A percentile compares a stretch with the other conserved stretches of the same genome.
Evolutionary conservation across 2,329 filamentous ascomycete genomes (phyloP).

Genomic region (Ophiostoma fasciatum): DNA sequence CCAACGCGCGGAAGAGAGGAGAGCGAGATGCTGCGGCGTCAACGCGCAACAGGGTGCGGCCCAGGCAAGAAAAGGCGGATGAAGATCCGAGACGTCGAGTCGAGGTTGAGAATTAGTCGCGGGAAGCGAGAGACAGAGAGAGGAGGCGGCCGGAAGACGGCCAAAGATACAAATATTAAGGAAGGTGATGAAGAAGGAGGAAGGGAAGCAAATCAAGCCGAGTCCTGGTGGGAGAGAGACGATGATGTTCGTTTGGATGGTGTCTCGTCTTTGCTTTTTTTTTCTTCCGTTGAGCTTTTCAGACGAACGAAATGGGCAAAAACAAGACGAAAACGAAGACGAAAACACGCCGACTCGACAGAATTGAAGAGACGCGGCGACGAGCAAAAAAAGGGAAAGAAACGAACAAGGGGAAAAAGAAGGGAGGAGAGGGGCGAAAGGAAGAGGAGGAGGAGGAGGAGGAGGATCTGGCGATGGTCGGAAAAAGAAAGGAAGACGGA

Average conservation of each 20-base stretch:
- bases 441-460: neutral
- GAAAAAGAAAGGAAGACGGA: neutral
- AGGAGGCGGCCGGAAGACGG: neutral
- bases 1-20: constrained; percentile 1
- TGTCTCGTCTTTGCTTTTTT: too few relatives aligned
- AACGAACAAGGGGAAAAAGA: neutral
- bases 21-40: constrained; percentile 6
- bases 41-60: constrained; percentile 4
- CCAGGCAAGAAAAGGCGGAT: neutral
- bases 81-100: too few relatives aligned
- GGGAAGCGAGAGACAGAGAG: neutral
- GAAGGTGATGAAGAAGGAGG: neutral
- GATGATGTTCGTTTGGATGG: too few relatives aligned
- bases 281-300: too few relatives aligned
- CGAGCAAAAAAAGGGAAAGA: neutral
- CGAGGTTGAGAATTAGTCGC: neutral
- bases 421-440: neutral
- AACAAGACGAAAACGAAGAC: constrained; percentile 1
- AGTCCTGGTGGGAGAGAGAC: too few relatives aligned
- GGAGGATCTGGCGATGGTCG: constrained; percentile 3
- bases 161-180: neutral
- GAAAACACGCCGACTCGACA: neutral
- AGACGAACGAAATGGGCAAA: too few relatives aligned
- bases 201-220: too few relatives aligned
- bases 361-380: neutral